Conservation (phyloP, 768 basidiomycete genomes). For the Tylopilus subfusipes region DNA sequence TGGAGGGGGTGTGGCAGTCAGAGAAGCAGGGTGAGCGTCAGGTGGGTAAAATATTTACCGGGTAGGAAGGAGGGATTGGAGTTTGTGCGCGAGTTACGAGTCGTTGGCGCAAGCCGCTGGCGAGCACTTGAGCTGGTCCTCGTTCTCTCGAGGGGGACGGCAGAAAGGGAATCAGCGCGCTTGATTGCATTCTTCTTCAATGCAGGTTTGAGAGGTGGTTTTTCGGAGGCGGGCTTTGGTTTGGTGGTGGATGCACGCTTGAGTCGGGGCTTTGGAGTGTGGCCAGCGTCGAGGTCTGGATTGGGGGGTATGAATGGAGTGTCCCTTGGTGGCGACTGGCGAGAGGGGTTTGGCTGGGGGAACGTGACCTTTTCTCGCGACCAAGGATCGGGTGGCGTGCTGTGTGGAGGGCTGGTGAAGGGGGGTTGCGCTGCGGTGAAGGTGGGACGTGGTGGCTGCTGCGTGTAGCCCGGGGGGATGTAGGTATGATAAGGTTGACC, state of each 20-base stretch:
- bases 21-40: constrained; percentile 10
- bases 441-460: constrained; percentile 16
- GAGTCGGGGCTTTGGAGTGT: constrained; percentile 28
- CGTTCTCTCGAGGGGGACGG: constrained; percentile 33
- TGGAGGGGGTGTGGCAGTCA: constrained; percentile 24
- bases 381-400: constrained; percentile 31
- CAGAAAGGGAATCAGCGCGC: constrained; percentile 23
- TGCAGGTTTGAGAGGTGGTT: constrained; percentile 51
- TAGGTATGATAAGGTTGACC: constrained; percentile 41
- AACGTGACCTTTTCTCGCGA: constrained; percentile 35
- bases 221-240: constrained; percentile 23
- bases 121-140: constrained; percentile 42
- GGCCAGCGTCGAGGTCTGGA: constrained; percentile 19
- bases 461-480: constrained; percentile 30
- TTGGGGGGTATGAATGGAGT: constrained; percentile 26
- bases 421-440: constrained; percentile 8
- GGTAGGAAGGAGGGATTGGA: constrained; percentile 35
- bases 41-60: constrained; percentile 16
- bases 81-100: constrained; percentile 31
- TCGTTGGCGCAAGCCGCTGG: constrained; percentile 30
- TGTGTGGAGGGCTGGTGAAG: constrained; percentile 31
- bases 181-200: constrained; percentile 46
- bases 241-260: constrained; percentile 36
- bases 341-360: constrained; percentile 22
- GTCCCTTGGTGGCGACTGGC: constrained; percentile 19